A percentile compares a stretch with the other conserved stretches of the same genome.
phyloP scores from a whole-genome alignment of 2,329 filamentous ascomycete genomes.

The Akanthomyces uredinophilus region DNA sequence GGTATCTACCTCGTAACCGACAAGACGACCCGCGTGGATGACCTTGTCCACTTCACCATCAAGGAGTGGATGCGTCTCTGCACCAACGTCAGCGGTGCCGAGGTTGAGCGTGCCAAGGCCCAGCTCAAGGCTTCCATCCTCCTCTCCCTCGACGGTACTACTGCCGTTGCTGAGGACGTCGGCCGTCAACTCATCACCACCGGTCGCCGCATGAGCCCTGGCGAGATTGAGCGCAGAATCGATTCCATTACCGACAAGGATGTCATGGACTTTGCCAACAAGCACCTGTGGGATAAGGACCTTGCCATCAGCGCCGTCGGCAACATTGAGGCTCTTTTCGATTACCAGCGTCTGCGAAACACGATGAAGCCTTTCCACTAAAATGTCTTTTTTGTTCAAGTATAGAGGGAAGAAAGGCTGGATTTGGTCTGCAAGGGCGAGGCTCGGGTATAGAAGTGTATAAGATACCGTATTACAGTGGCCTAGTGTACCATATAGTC shows the following conservation, averaged over 20 bases:
- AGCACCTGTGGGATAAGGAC: constrained; percentile 96
- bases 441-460: constrained; percentile 50
- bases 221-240: constrained; percentile 91
- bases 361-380: constrained; percentile 70
- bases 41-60: constrained; percentile 96
- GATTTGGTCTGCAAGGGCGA: constrained; percentile 30
- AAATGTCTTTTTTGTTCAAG: constrained; percentile 14
- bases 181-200: constrained; percentile 98
- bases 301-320: constrained; percentile 90
- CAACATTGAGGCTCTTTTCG: constrained; percentile 77
- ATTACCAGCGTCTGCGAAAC: constrained; percentile 73
- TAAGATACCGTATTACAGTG: constrained; percentile 45
- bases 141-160: constrained; percentile 94
- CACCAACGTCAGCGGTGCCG: constrained; percentile 78
- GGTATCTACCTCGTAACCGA: constrained; percentile 98
- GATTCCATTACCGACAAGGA: constrained; percentile 89
- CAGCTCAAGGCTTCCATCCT: constrained; percentile 98
- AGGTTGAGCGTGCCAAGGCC: constrained; percentile 97
- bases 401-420: constrained; percentile 20
- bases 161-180: constrained; percentile 95
- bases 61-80: constrained; percentile 97
- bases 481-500: constrained; percentile 52
- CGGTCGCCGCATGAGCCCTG: constrained; percentile 81
- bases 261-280: constrained; percentile 92
- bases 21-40: constrained; percentile 80